Evolutionary conservation across 441 rosid species (phyloP), one percentile per base, ranked within the genome.

Genomic region (Bocquillonia castaneifolia): DNA sequence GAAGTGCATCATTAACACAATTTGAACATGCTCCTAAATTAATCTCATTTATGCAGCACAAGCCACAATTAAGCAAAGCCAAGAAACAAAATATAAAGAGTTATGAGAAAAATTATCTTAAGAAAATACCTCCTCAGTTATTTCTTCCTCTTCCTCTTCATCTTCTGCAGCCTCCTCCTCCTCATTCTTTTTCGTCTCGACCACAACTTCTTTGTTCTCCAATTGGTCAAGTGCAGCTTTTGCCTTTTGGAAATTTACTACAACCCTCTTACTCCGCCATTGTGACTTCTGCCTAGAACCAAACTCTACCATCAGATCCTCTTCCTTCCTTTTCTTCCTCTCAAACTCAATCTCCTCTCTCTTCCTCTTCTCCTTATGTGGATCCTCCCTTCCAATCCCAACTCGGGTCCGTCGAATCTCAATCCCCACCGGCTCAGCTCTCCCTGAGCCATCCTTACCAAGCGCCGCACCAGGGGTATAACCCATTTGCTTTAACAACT

Each of bases 401-500:
- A 92, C 92, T 53, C 98, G 84, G 0, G 97, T 86, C 71, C 99
- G 84, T 66, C 97, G 79, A 76, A 94, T 94, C 76, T 90, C 79
- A 36, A 94, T 69, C 29, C 94, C 92, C 71, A 94, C 90, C 0
- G 99, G 99, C 72, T 88, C 94, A 20, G 84, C 87, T 29, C 77
- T 79, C 39, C 99, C 99, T 6, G 78, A 76, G 5, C 97, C 96
- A 65, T 88, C 85, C 81, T 87, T 92, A 47, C 99, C 97, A 72
- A 94, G 84, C 57, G 97, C 85, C 0, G 84, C 81, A 31, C 97
- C 99, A 6, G 99, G 98, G 55, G 74, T 83, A 79, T 92, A 92
- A 74, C 99, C 99, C 99, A 94, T 94, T 74, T 83, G 91, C 85
- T 87, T 84, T 63, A 94, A 78, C 78, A 94, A 75, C 86, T 90